These are phyloP conservation scores for Zopfochytrium polystomum DNA, from an alignment of 371 early-diverging fungal genomes.

Conservation along the genomic window DNA sequence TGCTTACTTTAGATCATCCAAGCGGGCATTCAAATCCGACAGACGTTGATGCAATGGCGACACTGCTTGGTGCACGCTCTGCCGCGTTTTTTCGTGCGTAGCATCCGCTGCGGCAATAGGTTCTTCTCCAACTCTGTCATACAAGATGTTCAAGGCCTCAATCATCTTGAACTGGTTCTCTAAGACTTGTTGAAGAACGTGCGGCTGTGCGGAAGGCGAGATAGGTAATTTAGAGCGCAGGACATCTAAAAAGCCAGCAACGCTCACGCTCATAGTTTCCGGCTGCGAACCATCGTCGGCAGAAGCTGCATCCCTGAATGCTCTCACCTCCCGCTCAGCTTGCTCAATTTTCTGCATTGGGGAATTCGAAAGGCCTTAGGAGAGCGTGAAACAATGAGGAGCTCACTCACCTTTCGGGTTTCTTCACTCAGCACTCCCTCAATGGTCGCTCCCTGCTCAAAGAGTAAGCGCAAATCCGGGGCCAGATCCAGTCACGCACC, in stretches of 20 bases:
- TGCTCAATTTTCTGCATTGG: conserved; percentile 57
- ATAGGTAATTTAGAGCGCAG: background rate
- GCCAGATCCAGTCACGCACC: conserved; percentile 3
- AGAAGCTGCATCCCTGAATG: conserved; percentile 34
- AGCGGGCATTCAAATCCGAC: no score
- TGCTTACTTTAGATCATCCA: no score
- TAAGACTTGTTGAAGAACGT: conserved; percentile 31
- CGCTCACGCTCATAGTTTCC: no score
- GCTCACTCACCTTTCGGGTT: conserved; percentile 41
- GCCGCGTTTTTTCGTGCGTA: conserved; percentile 4
- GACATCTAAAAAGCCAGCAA: background rate
- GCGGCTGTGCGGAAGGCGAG: conserved; percentile 14
- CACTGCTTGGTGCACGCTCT: conserved; percentile 12
- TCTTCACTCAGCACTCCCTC: conserved; percentile 52
- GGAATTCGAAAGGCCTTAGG: background rate
- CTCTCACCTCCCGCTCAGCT: conserved; percentile 46
- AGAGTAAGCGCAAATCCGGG: background rate
- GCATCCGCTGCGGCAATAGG: conserved; percentile 9
- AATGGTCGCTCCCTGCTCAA: conserved; percentile 51
- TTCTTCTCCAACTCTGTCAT: conserved; percentile 18
- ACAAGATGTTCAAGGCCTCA: conserved; percentile 56
- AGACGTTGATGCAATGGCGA: no score
- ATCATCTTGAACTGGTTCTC: conserved; percentile 69
- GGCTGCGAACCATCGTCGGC: no score
- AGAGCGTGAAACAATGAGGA: background rate